Conservation (phyloP, 306 rosid genomes). For the Echinosophora koreensis region DNA sequence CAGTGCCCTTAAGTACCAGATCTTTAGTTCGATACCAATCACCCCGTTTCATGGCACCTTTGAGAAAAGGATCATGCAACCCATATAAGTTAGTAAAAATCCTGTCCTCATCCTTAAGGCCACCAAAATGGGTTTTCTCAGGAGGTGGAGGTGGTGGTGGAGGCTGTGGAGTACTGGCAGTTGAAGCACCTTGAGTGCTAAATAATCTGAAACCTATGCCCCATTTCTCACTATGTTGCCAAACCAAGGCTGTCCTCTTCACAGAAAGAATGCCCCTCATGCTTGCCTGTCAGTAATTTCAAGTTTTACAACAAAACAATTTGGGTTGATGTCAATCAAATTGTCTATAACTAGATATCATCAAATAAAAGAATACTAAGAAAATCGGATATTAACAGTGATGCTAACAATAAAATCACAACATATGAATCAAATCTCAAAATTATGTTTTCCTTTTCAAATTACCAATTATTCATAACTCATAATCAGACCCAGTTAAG, state of each 20-base stretch:
- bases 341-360: background rate
- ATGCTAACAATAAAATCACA: background rate
- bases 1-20: slow-evolving; percentile 87
- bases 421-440: slow-evolving; percentile 7
- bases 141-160: slow-evolving; percentile 98
- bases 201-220: slow-evolving; percentile 68
- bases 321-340: background rate
- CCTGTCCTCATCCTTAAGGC: slow-evolving; percentile 95
- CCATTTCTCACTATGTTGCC: slow-evolving; percentile 56
- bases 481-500: background rate
- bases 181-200: slow-evolving; percentile 80
- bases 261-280: slow-evolving; percentile 75
- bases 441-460: background rate
- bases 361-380: background rate
- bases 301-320: slow-evolving; percentile 24
- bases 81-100: slow-evolving; percentile 96
- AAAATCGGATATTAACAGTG: background rate
- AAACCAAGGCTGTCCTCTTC: slow-evolving; percentile 63
- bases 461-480: no score
- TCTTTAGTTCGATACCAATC: slow-evolving; percentile 96
- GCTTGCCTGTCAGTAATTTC: slow-evolving; percentile 63
- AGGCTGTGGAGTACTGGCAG: slow-evolving; percentile 74
- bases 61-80: slow-evolving; percentile 88
- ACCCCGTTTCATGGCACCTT: slow-evolving; percentile 98
- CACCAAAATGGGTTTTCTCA: slow-evolving; percentile 97